Base-by-base conservation (phyloP, 2,329 filamentous ascomycete species). In the Neofusicoccum sp. region DNA sequence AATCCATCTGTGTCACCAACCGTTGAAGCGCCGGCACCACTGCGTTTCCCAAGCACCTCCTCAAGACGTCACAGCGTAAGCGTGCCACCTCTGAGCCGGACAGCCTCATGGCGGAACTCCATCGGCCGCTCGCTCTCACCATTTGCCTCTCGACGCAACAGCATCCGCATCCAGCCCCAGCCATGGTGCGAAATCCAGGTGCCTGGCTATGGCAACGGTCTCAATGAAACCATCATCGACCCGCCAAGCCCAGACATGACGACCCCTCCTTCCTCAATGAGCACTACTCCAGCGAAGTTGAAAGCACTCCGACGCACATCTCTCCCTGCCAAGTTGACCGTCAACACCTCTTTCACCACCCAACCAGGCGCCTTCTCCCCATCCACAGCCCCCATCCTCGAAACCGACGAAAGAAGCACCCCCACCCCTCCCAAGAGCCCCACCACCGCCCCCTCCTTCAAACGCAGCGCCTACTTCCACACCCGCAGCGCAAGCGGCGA, bases 111-210 rank as follows among this genome's bases (percentile, higher is more conserved):
- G n/a, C 69, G 73, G 9, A 74, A 69, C 12, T 67, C 72, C 20
- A 65, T 65, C 5, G 69, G 62, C 54, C 62, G 70, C 1, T 74
- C 70, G 44, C 70, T 69, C 61, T 70, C 71, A 4, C 61, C 66
- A 49, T 66, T 67, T 24, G 63, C 66, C 54, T 64, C 66, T 58
- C 68, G 69, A 34, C 65, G 70, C 14, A 73, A 71, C 38, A 73
- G 69, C 54, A 40, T 70, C 26, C 71, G 70, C 48, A 49, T 67
- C 4, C 60, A 65, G 11, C 57, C 66, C 6, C 65, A 68, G 30
- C 65, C 69, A 3, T 75, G 70, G 59, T 73, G 70, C 61, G 73
- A 78, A 44, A 76, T 75, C 30, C 62, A 76, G 7, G 68, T 76
- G 1, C 72, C 75, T 30, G 73, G 73, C 1, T 75, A 76, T 48